Evolutionary conservation across 441 rosid species (phyloP), one percentile per base, ranked within the genome.

Genomic region (Breynia disticha): DNA sequence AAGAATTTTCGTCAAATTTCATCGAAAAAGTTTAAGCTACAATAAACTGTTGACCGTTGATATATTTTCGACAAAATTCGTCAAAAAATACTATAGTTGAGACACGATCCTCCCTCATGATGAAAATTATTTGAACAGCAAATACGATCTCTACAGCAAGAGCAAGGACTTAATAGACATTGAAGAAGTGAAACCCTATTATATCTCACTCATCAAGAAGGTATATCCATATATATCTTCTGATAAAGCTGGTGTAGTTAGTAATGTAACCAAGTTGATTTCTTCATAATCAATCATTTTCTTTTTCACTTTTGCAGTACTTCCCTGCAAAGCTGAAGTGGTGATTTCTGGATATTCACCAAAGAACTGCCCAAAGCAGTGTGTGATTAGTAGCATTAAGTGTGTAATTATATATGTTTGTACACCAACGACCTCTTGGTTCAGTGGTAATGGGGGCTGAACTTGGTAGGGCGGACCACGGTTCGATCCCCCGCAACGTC

Each of bases 91-190:
- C n/a, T n/a, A 28, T 28, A 28, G 44, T 9, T 11, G 44, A 41
- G 44, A 15, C 15, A 41, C 37, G 6, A 19, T 50, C 11, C 12
- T 21, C 7, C 2, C 37, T 1, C 0, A 0, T 50, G 6, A 50
- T 50, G 35, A 13, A 19, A 17, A 54, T 4, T 18, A n/a, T 41
- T 7, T 35, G 10, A 56, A 62, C 73, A 84, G 95, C 84, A 87
- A 87, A 60, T 90, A 85, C 59, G 97, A 87, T 60, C 84, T 90
- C 9, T 90, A 91, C 57, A 87, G 96, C 71, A 87, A 86, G 75
- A 87, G 96, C 79, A 87, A 80, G 66, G 84, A 76, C 15, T 79
- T 76, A 16, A 56, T 90, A 9, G 88, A 87, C 52, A 83, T 91
- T 9, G 87, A 83, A 62, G 76, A 79, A 46, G 96, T 87, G 48